A percentile compares a stretch with the other conserved stretches of the same genome.
Evolutionary conservation across 176 grass and related monocot species (phyloP).

Genomic region (Triticum dicoccoides): DNA sequence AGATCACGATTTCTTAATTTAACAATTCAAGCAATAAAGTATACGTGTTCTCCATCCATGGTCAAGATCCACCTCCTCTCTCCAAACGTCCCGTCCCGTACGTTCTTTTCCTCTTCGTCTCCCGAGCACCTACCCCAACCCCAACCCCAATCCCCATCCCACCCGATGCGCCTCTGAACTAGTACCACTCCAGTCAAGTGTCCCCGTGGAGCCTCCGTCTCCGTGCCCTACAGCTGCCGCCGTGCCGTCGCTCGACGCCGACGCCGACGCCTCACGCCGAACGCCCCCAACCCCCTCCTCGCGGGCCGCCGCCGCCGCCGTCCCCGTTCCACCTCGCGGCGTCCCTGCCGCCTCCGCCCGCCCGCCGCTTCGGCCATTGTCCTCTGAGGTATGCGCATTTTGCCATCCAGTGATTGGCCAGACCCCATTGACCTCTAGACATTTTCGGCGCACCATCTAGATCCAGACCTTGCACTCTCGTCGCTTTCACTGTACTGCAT

Average conservation of each 20-base stretch:
- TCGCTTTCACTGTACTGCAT: conserved; percentile 22
- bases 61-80: conserved; percentile 21
- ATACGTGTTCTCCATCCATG: not conserved
- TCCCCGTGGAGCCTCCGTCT: too few relatives aligned
- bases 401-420: not conserved
- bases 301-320: not conserved
- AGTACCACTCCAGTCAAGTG: not conserved
- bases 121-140: not conserved
- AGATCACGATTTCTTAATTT: not conserved
- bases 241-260: not conserved
- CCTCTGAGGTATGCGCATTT: not conserved
- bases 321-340: not conserved
- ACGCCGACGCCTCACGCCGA: not conserved
- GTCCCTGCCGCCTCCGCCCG: not conserved
- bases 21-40: not conserved
- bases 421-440: not conserved
- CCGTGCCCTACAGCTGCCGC: not conserved
- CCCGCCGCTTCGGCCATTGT: not conserved
- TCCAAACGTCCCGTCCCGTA: not conserved
- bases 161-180: not conserved
- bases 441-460: not conserved
- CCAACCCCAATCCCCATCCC: not conserved
- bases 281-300: not conserved
- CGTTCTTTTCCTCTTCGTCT: not conserved
- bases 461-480: not conserved